phyloP scores from a whole-genome alignment of 225 moss, liverwort and hornwort genomes.

The Straminergon stramineum region DNA sequence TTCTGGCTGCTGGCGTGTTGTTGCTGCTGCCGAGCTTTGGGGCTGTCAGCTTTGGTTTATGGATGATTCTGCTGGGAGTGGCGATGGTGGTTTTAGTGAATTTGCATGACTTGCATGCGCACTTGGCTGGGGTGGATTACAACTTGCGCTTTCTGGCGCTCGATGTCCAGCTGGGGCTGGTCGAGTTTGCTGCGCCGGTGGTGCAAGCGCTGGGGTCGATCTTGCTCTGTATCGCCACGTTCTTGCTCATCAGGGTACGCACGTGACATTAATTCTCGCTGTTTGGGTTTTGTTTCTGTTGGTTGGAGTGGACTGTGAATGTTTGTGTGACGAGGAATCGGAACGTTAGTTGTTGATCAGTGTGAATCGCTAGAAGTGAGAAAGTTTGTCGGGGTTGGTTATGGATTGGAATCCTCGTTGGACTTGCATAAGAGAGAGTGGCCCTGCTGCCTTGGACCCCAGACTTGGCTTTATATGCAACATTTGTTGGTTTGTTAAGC shows the following conservation, averaged over 20 bases:
- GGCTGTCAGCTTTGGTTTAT: conserved; percentile 7
- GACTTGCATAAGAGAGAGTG: neutral
- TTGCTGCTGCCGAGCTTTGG: conserved; percentile 45
- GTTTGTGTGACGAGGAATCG: neutral
- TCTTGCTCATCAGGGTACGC: conserved; percentile 37
- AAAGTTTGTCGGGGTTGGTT: neutral
- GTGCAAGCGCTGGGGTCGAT: conserved; percentile 56
- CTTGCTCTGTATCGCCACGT: conserved; percentile 36
- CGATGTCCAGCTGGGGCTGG: conserved; percentile 45
- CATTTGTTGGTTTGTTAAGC: neutral
- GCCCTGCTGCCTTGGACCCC: neutral
- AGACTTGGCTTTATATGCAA: neutral
- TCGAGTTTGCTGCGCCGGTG: conserved; percentile 53
- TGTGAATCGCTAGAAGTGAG: neutral
- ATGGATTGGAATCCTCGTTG: neutral
- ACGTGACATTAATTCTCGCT: neutral
- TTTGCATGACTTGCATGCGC: conserved; percentile 61
- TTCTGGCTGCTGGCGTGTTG: conserved; percentile 37
- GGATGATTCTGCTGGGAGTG: conserved; percentile 36
- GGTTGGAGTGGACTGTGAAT: too few species aligned
- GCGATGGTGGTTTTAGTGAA: conserved; percentile 39
- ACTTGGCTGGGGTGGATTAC: conserved; percentile 62
- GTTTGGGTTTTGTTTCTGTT: neutral
- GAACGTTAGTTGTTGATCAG: neutral
- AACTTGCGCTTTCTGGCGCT: conserved; percentile 19